These are phyloP conservation scores for Gillenia trifoliata DNA, from an alignment of 306 rosid species.

Conservation along the genomic window DNA sequence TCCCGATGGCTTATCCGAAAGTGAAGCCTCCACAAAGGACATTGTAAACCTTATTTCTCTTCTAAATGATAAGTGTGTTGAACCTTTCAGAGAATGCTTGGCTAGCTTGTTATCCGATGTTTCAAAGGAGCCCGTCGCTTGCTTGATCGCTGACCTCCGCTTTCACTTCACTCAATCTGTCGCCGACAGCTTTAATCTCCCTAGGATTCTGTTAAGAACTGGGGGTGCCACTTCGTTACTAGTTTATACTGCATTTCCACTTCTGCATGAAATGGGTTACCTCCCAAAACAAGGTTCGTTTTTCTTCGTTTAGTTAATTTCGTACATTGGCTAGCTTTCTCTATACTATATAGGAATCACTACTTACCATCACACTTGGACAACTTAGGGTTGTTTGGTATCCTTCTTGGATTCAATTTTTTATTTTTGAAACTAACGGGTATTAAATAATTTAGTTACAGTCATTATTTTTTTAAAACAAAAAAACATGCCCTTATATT, in stretches of 20 bases:
- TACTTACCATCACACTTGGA: no score
- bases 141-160: constrained; percentile 42
- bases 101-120: constrained; percentile 15
- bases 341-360: no score
- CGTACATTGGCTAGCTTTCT: no score
- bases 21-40: constrained; percentile 9
- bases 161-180: constrained; percentile 38
- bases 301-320: no score
- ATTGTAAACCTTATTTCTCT: no score
- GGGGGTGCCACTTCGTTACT: constrained; percentile 22
- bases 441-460: no score
- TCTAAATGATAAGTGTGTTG: constrained; percentile 25
- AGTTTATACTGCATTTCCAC: constrained; percentile 34
- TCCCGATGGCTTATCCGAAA: constrained; percentile 13
- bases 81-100: constrained; percentile 31
- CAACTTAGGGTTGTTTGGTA: no score
- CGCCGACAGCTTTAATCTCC: constrained; percentile 33
- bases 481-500: no score
- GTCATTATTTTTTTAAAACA: no score
- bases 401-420: no score
- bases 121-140: constrained; percentile 34
- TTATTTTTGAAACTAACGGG: no score
- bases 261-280: constrained; percentile 32
- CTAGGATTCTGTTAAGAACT: constrained; percentile 38
- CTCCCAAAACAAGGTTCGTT: constrained; percentile 37